Evolutionary conservation across 2,329 filamentous ascomycete genomes (phyloP).

Genomic region (Ophiocordyceps camponoti-saundersi): DNA sequence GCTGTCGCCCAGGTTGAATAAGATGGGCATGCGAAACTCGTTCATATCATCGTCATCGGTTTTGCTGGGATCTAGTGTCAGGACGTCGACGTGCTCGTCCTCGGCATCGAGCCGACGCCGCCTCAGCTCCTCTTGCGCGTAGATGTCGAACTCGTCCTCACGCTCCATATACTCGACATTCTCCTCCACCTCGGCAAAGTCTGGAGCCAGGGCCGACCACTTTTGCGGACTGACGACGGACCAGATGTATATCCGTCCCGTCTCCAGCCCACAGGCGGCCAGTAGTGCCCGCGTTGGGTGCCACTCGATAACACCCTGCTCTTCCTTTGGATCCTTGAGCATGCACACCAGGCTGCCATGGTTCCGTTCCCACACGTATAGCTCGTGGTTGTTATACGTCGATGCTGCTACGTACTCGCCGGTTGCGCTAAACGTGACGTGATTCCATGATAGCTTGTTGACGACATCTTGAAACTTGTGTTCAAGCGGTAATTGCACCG

Average conservation of each 20-base stretch:
- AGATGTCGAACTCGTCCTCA: conserved; percentile 97
- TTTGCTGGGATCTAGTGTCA: conserved; percentile 56
- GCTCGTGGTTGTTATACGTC: conserved; percentile 95
- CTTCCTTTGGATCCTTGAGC: conserved; percentile 89
- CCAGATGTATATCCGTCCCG: conserved; percentile 89
- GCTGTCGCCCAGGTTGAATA: conserved; percentile 84
- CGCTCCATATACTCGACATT: conserved; percentile 92
- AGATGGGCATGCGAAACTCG: conserved; percentile 77
- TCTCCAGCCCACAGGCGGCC: conserved; percentile 82
- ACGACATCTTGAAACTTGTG: conserved; percentile 98
- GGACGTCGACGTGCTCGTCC: conserved; percentile 83
- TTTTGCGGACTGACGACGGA: conserved; percentile 87
- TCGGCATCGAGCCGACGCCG: conserved; percentile 80
- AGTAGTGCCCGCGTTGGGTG: conserved; percentile 78
- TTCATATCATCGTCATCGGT: conserved; percentile 40
- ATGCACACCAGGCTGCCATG: conserved; percentile 93
- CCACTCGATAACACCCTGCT: conserved; percentile 94
- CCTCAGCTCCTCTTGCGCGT: conserved; percentile 85
- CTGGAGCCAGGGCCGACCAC: conserved; percentile 91
- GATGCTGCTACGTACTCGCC: conserved; percentile 94
- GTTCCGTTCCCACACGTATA: conserved; percentile 94
- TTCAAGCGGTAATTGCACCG: conserved; percentile 77
- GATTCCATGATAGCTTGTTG: conserved; percentile 89
- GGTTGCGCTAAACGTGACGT: conserved; percentile 84
- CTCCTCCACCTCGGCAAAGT: conserved; percentile 95